These are phyloP conservation scores for Anethum foeniculum DNA, from an alignment of 140 eudicot genomes.

Conservation along the genomic window DNA sequence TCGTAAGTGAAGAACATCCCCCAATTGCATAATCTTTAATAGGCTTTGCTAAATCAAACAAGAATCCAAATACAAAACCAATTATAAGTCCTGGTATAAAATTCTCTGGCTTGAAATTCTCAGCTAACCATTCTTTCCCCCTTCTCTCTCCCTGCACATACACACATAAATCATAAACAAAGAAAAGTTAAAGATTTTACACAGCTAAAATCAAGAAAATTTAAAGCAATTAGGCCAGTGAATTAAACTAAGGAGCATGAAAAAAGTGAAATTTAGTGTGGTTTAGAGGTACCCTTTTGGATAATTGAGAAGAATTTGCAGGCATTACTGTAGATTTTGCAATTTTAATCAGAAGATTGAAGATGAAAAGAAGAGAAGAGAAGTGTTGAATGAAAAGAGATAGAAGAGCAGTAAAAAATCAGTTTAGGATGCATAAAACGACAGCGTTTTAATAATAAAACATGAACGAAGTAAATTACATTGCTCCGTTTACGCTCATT, in stretches of 20 bases:
- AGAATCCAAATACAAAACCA: slow-evolving; percentile 45
- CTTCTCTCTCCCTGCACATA: slow-evolving; percentile 16
- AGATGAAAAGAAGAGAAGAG: neutral
- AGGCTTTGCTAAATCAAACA: slow-evolving; percentile 40
- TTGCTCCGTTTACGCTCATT: too few relatives aligned
- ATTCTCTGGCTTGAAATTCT: slow-evolving; percentile 49
- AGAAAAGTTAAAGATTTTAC: neutral
- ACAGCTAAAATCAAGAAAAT: slow-evolving; percentile 1
- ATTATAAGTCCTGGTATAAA: slow-evolving; percentile 55
- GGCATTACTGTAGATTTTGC: neutral
- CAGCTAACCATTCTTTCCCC: slow-evolving; percentile 42
- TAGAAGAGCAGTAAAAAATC: neutral
- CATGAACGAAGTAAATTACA: too few relatives aligned
- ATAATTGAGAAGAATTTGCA: slow-evolving; percentile 15
- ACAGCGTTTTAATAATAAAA: too few relatives aligned
- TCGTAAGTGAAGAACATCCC: neutral
- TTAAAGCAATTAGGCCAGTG: neutral
- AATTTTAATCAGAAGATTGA: neutral
- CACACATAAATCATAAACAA: neutral
- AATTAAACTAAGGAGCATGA: neutral
- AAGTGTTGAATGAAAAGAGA: neutral
- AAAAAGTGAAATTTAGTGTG: neutral
- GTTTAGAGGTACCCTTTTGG: slow-evolving; percentile 21
- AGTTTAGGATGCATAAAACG: too few relatives aligned
- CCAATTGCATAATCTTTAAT: slow-evolving; percentile 4